phyloP scores from a whole-genome alignment of 371 early-diverging fungal species.

The Cladochytrium tenue region DNA sequence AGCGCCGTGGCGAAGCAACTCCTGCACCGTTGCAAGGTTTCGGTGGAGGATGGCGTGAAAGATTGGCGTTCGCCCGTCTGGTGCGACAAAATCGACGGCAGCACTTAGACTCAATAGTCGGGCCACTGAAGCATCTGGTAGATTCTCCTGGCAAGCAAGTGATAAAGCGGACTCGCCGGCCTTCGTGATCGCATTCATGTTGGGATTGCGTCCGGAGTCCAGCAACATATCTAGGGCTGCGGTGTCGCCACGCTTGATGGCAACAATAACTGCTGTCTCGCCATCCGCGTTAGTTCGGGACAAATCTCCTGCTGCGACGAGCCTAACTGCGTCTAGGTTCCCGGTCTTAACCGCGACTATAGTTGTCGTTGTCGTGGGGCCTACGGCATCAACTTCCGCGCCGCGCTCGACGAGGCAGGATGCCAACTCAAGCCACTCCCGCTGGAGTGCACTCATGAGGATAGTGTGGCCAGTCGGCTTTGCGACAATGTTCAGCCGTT shows the following conservation, averaged over 20 bases:
- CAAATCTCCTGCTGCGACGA: conserved; percentile 26
- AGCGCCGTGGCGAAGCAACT: conserved; percentile 53
- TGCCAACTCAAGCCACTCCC: not conserved
- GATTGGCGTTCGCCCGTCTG: conserved; percentile 44
- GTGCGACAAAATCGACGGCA: conserved; percentile 33
- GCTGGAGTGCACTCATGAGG: not conserved
- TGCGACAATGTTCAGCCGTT: no score
- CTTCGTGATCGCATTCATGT: not conserved
- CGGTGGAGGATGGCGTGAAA: conserved; percentile 49
- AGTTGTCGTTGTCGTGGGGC: conserved; percentile 9
- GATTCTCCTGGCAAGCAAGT: conserved; percentile 34
- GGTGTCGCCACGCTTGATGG: conserved; percentile 23
- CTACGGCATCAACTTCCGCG: conserved; percentile 11
- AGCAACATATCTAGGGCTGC: not conserved
- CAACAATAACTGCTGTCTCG: conserved; percentile 25
- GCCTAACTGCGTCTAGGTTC: conserved; percentile 2
- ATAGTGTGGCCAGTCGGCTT: not conserved
- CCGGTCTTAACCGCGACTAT: conserved; percentile 15
- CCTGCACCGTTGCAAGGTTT: conserved; percentile 43
- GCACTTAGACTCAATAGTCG: conserved; percentile 35
- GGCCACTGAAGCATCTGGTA: conserved; percentile 26
- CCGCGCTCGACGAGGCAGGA: conserved; percentile 2
- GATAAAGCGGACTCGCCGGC: not conserved
- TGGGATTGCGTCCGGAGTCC: not conserved
- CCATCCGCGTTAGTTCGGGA: conserved; percentile 27